Percentiles rank a stretch among this genome's conserved stretches.
These are phyloP conservation scores for Ormosia semicastrata DNA, from an alignment of 306 rosid genomes.

Conservation along the genomic window DNA sequence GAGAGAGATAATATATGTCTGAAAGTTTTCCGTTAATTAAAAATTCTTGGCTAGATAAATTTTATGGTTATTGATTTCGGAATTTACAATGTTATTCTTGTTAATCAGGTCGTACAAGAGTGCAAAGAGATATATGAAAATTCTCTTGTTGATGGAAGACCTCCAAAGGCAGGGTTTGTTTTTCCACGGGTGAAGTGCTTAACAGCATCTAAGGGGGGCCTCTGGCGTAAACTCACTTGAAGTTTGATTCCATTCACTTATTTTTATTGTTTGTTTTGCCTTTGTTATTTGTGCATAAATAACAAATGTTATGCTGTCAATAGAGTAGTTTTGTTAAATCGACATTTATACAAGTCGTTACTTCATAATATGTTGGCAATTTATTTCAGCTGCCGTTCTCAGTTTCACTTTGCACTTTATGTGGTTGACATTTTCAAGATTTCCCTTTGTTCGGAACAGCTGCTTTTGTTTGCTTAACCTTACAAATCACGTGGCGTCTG, in stretches of 20 bases:
- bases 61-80: slow-evolving; percentile 7
- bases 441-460: neutral
- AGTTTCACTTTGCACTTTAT: neutral
- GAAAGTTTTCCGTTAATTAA: neutral
- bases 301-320: neutral
- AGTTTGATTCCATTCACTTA: slow-evolving; percentile 15
- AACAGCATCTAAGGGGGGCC: slow-evolving; percentile 57
- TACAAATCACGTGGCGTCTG: neutral
- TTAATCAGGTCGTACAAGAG: slow-evolving; percentile 84
- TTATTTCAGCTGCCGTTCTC: neutral
- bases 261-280: neutral
- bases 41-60: neutral
- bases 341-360: neutral
- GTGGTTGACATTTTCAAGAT: neutral
- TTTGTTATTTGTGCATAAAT: slow-evolving; percentile 6
- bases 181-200: slow-evolving; percentile 80
- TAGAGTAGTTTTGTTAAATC: slow-evolving; percentile 1
- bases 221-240: slow-evolving; percentile 85
- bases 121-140: slow-evolving; percentile 95
- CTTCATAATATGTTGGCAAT: neutral
- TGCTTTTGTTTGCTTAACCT: neutral
- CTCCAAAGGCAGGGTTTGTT: slow-evolving; percentile 78
- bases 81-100: slow-evolving; percentile 15
- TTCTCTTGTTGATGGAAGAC: slow-evolving; percentile 79
- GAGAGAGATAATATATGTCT: neutral